Evolutionary conservation across 371 early-diverging fungal species (phyloP).

Genomic region (Chytridiales sp.): DNA sequence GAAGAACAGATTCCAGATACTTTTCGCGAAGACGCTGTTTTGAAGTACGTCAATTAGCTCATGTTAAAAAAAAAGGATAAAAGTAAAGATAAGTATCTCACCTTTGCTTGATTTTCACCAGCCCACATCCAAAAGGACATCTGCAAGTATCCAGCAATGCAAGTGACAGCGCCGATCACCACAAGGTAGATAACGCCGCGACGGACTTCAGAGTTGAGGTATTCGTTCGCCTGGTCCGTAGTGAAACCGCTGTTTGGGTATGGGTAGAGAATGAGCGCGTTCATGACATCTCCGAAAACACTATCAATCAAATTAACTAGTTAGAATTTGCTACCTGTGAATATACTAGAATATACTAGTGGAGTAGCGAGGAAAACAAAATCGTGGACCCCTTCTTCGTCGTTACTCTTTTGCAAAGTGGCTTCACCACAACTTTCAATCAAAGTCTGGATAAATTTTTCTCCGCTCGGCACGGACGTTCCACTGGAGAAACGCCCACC

Average conservation of each 20-base stretch:
- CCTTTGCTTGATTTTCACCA: slow-evolving; percentile 51
- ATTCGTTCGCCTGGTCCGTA: slow-evolving; percentile 42
- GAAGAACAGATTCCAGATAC: slow-evolving; percentile 52
- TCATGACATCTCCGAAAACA: slow-evolving; percentile 41
- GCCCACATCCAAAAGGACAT: slow-evolving; percentile 53
- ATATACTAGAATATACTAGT: too few relatives aligned
- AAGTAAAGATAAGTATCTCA: slow-evolving; percentile 2
- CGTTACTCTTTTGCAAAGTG: too few relatives aligned
- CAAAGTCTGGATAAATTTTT: too few relatives aligned
- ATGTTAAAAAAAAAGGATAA: slow-evolving; percentile 11
- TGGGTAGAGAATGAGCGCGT: slow-evolving; percentile 20
- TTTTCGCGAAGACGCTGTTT: slow-evolving; percentile 36
- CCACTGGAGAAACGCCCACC: background rate
- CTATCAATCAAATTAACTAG: background rate
- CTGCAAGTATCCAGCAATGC: slow-evolving; percentile 36
- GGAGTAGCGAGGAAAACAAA: background rate
- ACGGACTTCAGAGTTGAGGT: slow-evolving; percentile 14
- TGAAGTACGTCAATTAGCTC: slow-evolving; percentile 4
- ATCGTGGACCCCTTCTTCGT: background rate
- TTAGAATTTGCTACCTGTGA: background rate
- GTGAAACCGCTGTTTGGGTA: background rate
- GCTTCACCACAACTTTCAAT: too few relatives aligned
- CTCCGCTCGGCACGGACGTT: too few relatives aligned
- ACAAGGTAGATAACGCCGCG: slow-evolving; percentile 27
- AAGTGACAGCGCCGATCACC: slow-evolving; percentile 42